Base-by-base conservation (phyloP, 139 green algal genomes). In the Chlorella sorokiniana region DNA sequence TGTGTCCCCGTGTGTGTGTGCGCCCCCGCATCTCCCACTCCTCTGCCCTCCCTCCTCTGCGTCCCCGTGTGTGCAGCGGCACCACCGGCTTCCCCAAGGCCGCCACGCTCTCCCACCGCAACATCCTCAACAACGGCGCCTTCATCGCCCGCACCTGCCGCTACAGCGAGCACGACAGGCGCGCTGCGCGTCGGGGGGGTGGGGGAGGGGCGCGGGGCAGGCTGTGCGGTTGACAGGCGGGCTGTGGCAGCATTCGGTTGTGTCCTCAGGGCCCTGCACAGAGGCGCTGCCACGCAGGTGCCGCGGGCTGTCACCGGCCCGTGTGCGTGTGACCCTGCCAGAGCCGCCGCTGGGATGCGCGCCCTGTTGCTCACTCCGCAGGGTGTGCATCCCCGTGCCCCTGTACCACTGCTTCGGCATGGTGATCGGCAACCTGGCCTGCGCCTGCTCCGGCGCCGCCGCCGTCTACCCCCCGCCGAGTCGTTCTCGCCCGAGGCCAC, bases 351-450 rank as follows among this genome's bases (percentile, higher is more conserved):
- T n/a, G n/a, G n/a, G n/a, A n/a, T n/a, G n/a, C n/a, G n/a, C n/a
- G n/a, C n/a, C n/a, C 56, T 65, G 23, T n/a, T 22, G 6, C n/a
- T 65, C 11, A 25, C 56, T n/a, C 23, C 23, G 45, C 73, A 80
- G 69, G 69, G 56, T 87, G 35, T 84, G 76, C 79, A 80, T 87
- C 51, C 83, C 83, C 1, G 83, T 87, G 31, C 83, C 83, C 4
- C 77, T 84, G 9, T 87, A 76, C 73, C 83, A 87, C 73, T 87
- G 83, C 68, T 87, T 87, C 51, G 76, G 76, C 41, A 69, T 80
- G 54, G 56, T 69, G 38, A 80, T 80, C 23, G 73, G 73, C 73
- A 80, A 69, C 73, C 69, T 69, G 37, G 77, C 77, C 4, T 68
- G 62, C 45, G 35, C 35, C 48, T 29, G n/a, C 33, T 35, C 59